phyloP scores from a whole-genome alignment of 2,329 filamentous ascomycete genomes.

The Uncinocarpus reesii region DNA sequence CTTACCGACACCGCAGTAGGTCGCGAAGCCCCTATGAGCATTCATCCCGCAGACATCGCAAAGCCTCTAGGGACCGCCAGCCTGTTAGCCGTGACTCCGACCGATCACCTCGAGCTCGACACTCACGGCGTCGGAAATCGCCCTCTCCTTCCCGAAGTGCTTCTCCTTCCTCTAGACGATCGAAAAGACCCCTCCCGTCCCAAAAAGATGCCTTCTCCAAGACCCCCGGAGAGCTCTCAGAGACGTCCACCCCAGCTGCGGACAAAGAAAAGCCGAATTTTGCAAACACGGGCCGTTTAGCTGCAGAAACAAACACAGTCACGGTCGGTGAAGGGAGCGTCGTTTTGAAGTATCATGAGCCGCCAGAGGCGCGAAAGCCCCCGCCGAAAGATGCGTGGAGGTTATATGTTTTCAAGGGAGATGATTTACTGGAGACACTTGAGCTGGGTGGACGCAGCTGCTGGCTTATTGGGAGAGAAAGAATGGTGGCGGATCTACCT shows the following conservation, averaged over 20 bases:
- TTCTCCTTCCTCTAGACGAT: slow-evolving; percentile 26
- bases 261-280: slow-evolving; percentile 71
- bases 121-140: slow-evolving; percentile 17
- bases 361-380: slow-evolving; percentile 81
- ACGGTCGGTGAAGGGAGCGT: slow-evolving; percentile 49
- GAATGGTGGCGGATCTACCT: slow-evolving; percentile 66
- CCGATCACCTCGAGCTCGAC: slow-evolving; percentile 5
- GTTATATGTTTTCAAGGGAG: slow-evolving; percentile 82
- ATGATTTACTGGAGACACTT: slow-evolving; percentile 70
- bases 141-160: slow-evolving; percentile 24
- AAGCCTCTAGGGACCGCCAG: slow-evolving; percentile 13
- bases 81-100: slow-evolving; percentile 19
- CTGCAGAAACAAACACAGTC: slow-evolving; percentile 78
- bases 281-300: slow-evolving; percentile 66
- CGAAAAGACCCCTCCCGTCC: slow-evolving; percentile 36
- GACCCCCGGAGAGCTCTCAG: slow-evolving; percentile 22
- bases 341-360: slow-evolving; percentile 91
- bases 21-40: slow-evolving; percentile 13
- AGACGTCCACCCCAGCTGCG: slow-evolving; percentile 24
- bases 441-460: slow-evolving; percentile 67
- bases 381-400: slow-evolving; percentile 70
- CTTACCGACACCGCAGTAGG: slow-evolving; percentile 4
- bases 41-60: slow-evolving; percentile 13
- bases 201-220: slow-evolving; percentile 37
- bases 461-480: slow-evolving; percentile 81